Evolutionary conservation across 352 stramenopile species (phyloP).

Genomic region (Phytopythium cucurbitacearum): DNA sequence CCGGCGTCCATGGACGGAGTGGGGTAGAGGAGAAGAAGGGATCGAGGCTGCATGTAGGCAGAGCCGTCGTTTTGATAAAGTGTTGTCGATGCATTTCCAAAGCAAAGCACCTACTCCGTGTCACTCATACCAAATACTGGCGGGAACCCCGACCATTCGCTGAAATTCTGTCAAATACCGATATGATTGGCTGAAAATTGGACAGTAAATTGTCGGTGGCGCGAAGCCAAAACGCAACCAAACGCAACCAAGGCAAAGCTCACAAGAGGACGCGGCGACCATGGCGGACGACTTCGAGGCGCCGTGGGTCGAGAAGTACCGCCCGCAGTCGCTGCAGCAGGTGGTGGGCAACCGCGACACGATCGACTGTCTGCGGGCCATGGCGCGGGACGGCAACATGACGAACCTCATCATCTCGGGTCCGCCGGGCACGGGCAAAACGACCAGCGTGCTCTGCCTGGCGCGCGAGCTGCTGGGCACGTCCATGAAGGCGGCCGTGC

Average conservation of each 20-base stretch:
- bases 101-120: too few relatives aligned
- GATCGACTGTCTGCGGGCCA: conserved; percentile 92
- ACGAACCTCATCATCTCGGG: conserved; percentile 98
- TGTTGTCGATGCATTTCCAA: too few relatives aligned
- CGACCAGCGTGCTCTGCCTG: conserved; percentile 90
- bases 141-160: too few relatives aligned
- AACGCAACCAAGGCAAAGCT: neutral
- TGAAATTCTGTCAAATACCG: too few relatives aligned
- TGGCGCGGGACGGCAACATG: conserved; percentile 96
- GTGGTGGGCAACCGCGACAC: conserved; percentile 99
- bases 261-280: neutral
- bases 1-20: too few relatives aligned
- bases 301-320: conserved; percentile 99
- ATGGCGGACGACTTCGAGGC: conserved; percentile 84
- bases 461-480: conserved; percentile 85
- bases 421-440: conserved; percentile 92
- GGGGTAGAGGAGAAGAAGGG: too few relatives aligned
- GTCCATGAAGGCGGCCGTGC: conserved; percentile 86
- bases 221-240: conserved; percentile 1
- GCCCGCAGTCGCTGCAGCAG: conserved; percentile 87
- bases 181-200: conserved; percentile 1
- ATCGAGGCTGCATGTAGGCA: too few relatives aligned
- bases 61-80: too few relatives aligned
- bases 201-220: too few relatives aligned
- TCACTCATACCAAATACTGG: too few relatives aligned